Evolutionary conservation across 208 protist species (phyloP), one percentile per base, ranked within the genome.

Genomic region (Angomonas deanei): DNA sequence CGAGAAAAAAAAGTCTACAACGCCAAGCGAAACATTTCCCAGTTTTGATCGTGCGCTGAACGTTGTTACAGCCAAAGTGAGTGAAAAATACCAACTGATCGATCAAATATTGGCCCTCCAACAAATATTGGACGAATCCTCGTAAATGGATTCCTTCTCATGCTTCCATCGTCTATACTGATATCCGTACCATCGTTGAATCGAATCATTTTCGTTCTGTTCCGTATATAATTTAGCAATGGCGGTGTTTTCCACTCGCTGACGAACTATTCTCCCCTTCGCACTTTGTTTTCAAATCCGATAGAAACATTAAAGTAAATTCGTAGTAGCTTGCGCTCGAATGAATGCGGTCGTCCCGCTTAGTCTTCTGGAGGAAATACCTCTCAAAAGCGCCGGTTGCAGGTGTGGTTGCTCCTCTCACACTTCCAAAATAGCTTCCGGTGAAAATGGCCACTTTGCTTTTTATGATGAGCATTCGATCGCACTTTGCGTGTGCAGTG

Each of bases 1-100:
- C 42, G 52, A 64, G 36, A 70, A 56, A 57, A 60, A 64, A 56
- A 26, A 28, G 17, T 31, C 33, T 19, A 49, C 5, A 13, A 33
- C 3, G 47, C 24, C 17, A 48, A 4, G 47, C 50, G 39, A 23
- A 34, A 74, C 55, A 46, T 27, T n/a, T 33, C 47, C 52, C 17
- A 5, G 21, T 11, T 33, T 57, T 34, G 24, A 57, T 24, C 6
- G 8, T 28, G 47, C 47, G 10, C 8, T 53, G 21, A 26, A 6
- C n/a, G n/a, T 11, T 8, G 11, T 53, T 28, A 24, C 6, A 5
- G 21, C 11, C 8, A 15, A 24, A 15, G 11, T 53, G n/a, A 26
- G 19, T 53, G 47, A 53, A 24, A 53, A 53, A n/a, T 26, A 28
- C 11, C 5, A 6, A n/a, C 23, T 53, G 47, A 53, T 53, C 21